A percentile compares a stretch with the other conserved stretches of the same genome.
These are phyloP conservation scores for Cornus controversa DNA, from an alignment of 148 eudicot genomes.

Conservation along the genomic window DNA sequence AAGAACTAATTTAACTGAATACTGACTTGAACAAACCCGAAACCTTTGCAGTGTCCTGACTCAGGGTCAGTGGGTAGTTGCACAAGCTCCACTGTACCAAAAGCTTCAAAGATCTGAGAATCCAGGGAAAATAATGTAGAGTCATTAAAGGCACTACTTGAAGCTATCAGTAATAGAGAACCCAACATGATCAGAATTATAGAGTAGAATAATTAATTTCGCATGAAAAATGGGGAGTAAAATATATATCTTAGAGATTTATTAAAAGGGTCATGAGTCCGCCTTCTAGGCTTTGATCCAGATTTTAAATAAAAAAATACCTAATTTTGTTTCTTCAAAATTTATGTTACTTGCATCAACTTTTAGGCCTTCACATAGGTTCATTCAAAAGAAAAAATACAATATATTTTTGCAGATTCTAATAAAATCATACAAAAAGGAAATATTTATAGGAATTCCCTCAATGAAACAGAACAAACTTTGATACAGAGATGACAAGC, in stretches of 20 bases:
- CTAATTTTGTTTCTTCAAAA: not conserved
- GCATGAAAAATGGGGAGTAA: not conserved
- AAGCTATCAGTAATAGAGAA: not conserved
- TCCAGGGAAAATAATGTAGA: not conserved
- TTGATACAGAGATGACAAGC: too few relatives aligned
- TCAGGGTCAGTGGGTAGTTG: conserved; percentile 96
- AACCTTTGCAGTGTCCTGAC: conserved; percentile 99
- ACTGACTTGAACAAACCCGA: conserved; percentile 93
- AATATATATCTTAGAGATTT: not conserved
- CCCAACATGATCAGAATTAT: not conserved
- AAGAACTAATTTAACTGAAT: not conserved
- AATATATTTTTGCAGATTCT: not conserved
- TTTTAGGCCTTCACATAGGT: too few relatives aligned
- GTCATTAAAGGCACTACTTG: not conserved
- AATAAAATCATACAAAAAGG: not conserved
- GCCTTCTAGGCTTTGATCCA: not conserved
- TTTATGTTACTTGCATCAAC: not conserved
- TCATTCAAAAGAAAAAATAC: not conserved
- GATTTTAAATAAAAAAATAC: not conserved
- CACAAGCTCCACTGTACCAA: conserved; percentile 97
- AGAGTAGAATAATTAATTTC: not conserved
- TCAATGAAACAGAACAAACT: not conserved
- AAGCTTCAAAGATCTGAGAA: conserved; percentile 82
- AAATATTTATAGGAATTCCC: too few relatives aligned
- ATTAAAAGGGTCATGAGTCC: not conserved